These are phyloP conservation scores for Nidularia pulvinata DNA, from an alignment of 768 basidiomycete species.

Conservation along the genomic window DNA sequence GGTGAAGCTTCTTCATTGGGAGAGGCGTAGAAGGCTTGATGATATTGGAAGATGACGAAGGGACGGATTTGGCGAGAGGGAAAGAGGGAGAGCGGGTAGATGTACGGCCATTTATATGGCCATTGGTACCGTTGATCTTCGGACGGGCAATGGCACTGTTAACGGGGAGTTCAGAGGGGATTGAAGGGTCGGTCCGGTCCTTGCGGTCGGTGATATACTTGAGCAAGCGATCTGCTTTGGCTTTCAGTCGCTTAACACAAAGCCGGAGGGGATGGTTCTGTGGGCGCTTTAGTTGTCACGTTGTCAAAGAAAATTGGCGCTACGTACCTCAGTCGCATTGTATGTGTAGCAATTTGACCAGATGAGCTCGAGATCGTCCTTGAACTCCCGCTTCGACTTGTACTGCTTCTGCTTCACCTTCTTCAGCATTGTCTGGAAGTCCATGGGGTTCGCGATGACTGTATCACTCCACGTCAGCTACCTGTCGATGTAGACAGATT, in stretches of 20 bases:
- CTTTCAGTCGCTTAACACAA: slow-evolving; percentile 78
- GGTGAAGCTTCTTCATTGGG: slow-evolving; percentile 10
- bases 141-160: slow-evolving; percentile 26
- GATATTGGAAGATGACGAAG: too few relatives aligned
- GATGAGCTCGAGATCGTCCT: slow-evolving; percentile 92
- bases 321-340: slow-evolving; percentile 85
- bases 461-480: slow-evolving; percentile 5
- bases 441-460: slow-evolving; percentile 98
- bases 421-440: slow-evolving; percentile 89
- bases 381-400: slow-evolving; percentile 94
- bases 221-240: slow-evolving; percentile 85
- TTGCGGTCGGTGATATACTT: slow-evolving; percentile 88
- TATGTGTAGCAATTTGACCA: slow-evolving; percentile 96
- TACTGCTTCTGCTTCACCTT: slow-evolving; percentile 92
- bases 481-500: slow-evolving; percentile 3
- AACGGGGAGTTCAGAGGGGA: slow-evolving; percentile 46
- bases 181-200: slow-evolving; percentile 71
- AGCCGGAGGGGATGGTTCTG: slow-evolving; percentile 89
- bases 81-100: slow-evolving; percentile 38
- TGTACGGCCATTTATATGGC: slow-evolving; percentile 35
- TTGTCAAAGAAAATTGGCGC: not conserved
- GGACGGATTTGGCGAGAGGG: slow-evolving; percentile 12
- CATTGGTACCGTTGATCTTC: slow-evolving; percentile 39
- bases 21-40: slow-evolving; percentile 21
- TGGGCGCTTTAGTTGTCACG: not conserved